These are phyloP conservation scores for Agaricus blazei DNA, from an alignment of 768 basidiomycete genomes.

Conservation along the genomic window DNA sequence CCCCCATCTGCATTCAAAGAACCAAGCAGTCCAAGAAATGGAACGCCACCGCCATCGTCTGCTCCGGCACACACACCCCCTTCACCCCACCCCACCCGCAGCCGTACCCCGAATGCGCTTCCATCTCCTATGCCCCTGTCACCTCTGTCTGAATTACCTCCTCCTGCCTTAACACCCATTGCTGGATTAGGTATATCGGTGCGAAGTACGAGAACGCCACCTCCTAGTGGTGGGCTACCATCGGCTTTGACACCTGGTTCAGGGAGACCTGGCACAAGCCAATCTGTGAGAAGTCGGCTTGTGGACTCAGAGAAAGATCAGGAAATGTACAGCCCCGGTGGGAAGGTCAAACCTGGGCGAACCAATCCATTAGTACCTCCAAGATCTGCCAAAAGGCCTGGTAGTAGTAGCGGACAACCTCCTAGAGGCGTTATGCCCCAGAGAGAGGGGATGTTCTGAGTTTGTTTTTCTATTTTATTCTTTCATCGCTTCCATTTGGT, in stretches of 20 bases:
- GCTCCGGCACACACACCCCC: conserved; percentile 4
- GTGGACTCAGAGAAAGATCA: conserved; percentile 16
- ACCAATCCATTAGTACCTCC: conserved; percentile 37
- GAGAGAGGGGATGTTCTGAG: conserved; percentile 58
- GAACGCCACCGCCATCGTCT: conserved; percentile 11
- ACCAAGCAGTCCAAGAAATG: not conserved
- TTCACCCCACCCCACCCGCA: conserved; percentile 15
- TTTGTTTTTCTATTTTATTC: not conserved
- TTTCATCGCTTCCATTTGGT: not conserved
- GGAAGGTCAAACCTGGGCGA: conserved; percentile 30
- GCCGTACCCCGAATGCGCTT: conserved; percentile 23
- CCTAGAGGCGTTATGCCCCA: conserved; percentile 49
- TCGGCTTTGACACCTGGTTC: not conserved
- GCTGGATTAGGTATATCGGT: conserved; percentile 16
- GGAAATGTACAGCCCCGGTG: conserved; percentile 26
- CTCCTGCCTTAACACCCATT: conserved; percentile 16
- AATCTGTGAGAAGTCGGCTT: conserved; percentile 12
- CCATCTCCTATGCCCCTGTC: conserved; percentile 21
- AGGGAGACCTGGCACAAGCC: not conserved
- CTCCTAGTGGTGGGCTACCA: not conserved
- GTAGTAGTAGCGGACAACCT: conserved; percentile 20
- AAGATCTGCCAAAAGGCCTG: conserved; percentile 61
- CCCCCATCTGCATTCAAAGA: conserved; percentile 14
- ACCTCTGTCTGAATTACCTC: conserved; percentile 25
- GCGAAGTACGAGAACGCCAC: conserved; percentile 17